Evolutionary conservation across 78 protist genomes (phyloP).

Genomic region (Cavenderia fasciculata): DNA sequence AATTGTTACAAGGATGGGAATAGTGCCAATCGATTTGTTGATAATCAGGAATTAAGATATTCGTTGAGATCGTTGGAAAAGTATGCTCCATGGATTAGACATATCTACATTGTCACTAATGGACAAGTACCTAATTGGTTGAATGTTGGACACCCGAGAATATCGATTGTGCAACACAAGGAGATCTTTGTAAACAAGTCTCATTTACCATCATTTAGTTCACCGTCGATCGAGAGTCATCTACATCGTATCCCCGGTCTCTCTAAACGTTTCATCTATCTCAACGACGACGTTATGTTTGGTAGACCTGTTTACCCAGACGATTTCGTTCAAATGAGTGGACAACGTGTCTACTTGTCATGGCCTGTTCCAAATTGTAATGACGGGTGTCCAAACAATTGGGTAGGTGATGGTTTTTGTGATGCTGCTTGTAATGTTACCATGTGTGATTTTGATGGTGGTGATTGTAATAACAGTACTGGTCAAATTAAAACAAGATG

Average conservation of each 20-base stretch:
- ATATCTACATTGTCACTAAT: slow-evolving; percentile 94
- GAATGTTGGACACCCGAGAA: slow-evolving; percentile 86
- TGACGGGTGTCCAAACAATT: slow-evolving; percentile 91
- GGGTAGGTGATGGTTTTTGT: slow-evolving; percentile 96
- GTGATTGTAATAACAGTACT: slow-evolving; percentile 87
- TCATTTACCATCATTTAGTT: slow-evolving; percentile 96
- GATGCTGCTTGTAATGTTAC: slow-evolving; percentile 92
- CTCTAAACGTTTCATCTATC: slow-evolving; percentile 91
- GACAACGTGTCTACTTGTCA: slow-evolving; percentile 84
- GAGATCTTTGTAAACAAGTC: slow-evolving; percentile 73
- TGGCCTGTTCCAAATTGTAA: slow-evolving; percentile 97
- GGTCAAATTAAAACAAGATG: slow-evolving; percentile 56
- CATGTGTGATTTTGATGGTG: slow-evolving; percentile 91
- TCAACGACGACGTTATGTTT: slow-evolving; percentile 97
- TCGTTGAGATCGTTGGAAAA: slow-evolving; percentile 94
- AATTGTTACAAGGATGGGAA: slow-evolving; percentile 76
- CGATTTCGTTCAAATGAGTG: slow-evolving; percentile 88
- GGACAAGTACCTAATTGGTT: slow-evolving; percentile 98
- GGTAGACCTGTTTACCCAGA: slow-evolving; percentile 91
- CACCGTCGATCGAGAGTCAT: slow-evolving; percentile 97
- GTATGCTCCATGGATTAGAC: slow-evolving; percentile 96
- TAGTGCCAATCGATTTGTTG: slow-evolving; percentile 71
- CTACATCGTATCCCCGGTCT: slow-evolving; percentile 96
- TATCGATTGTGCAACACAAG: slow-evolving; percentile 87
- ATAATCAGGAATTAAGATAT: slow-evolving; percentile 94